Conservation (phyloP, 23 red algal genomes). For the Pyropia yezoensis region DNA sequence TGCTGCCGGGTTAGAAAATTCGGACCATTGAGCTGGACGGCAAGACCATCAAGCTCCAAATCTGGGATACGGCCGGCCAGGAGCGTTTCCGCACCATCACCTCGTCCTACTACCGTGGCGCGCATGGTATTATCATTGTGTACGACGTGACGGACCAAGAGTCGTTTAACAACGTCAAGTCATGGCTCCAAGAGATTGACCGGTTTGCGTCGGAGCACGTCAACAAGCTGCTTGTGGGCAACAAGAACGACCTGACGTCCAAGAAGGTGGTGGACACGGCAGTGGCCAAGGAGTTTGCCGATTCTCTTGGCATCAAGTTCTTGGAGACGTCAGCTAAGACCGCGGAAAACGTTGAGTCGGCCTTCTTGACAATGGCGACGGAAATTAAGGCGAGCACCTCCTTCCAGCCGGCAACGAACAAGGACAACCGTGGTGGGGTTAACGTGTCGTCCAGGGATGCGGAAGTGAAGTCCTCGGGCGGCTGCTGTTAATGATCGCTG, state of each 20-base stretch:
- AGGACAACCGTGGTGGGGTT: slow-evolving; percentile 55
- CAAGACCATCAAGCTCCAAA: slow-evolving; percentile 97
- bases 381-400: slow-evolving; percentile 85
- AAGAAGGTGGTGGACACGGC: slow-evolving; percentile 91
- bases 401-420: slow-evolving; percentile 59
- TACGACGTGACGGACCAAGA: slow-evolving; percentile 97
- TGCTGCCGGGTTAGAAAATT: slow-evolving; percentile 66
- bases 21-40: slow-evolving; percentile 94
- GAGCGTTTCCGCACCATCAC: slow-evolving; percentile 99
- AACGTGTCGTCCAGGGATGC: slow-evolving; percentile 64
- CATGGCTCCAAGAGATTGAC: slow-evolving; percentile 94
- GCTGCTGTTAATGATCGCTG: slow-evolving; percentile 50
- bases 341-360: slow-evolving; percentile 89
- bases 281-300: slow-evolving; percentile 89
- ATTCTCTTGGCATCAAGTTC: slow-evolving; percentile 89
- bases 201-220: slow-evolving; percentile 88
- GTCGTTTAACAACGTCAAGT: slow-evolving; percentile 95
- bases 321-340: slow-evolving; percentile 96
- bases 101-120: slow-evolving; percentile 96
- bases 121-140: slow-evolving; percentile 99
- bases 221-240: slow-evolving; percentile 95
- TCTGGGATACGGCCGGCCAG: slow-evolving; percentile 99
- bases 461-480: slow-evolving; percentile 61
- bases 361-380: slow-evolving; percentile 93
- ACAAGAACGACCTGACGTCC: slow-evolving; percentile 93